These are phyloP conservation scores for Nakazawaea pomicola DNA, from an alignment of 805 yeast species.

Conservation along the genomic window DNA sequence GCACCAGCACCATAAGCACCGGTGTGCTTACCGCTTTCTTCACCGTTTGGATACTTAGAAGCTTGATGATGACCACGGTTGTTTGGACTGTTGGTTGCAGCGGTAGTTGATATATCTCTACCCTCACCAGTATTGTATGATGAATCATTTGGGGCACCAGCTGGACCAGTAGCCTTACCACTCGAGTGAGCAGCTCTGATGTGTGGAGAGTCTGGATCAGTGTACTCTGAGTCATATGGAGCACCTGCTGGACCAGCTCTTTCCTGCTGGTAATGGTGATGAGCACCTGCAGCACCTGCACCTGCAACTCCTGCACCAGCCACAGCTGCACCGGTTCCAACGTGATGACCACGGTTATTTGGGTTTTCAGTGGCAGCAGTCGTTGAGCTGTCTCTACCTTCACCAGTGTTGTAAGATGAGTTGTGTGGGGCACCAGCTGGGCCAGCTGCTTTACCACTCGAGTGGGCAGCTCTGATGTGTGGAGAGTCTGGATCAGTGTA, in stretches of 20 bases:
- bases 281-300: background rate
- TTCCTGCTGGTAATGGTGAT: background rate
- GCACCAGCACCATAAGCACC: slow-evolving; percentile 12
- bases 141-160: slow-evolving; percentile 8
- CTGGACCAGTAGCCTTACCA: background rate
- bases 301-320: background rate
- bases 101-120: slow-evolving; percentile 1
- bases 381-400: no score
- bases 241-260: slow-evolving; percentile 9
- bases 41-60: slow-evolving; percentile 7
- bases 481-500: background rate
- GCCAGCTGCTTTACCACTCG: background rate
- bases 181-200: background rate
- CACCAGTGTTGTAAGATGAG: slow-evolving; percentile 4
- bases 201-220: background rate
- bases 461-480: background rate
- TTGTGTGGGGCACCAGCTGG: slow-evolving; percentile 2
- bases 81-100: slow-evolving; percentile 4
- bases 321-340: no score
- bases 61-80: slow-evolving; percentile 9
- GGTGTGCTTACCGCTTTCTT: slow-evolving; percentile 1
- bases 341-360: no score
- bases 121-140: slow-evolving; percentile 12
- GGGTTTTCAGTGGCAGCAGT: slow-evolving; percentile 7
- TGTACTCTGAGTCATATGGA: slow-evolving; percentile 4